A percentile compares a stretch with the other conserved stretches of the same genome.
These are phyloP conservation scores for Isabelozyma gotoi DNA, from an alignment of 805 yeast genomes.

Conservation along the genomic window DNA sequence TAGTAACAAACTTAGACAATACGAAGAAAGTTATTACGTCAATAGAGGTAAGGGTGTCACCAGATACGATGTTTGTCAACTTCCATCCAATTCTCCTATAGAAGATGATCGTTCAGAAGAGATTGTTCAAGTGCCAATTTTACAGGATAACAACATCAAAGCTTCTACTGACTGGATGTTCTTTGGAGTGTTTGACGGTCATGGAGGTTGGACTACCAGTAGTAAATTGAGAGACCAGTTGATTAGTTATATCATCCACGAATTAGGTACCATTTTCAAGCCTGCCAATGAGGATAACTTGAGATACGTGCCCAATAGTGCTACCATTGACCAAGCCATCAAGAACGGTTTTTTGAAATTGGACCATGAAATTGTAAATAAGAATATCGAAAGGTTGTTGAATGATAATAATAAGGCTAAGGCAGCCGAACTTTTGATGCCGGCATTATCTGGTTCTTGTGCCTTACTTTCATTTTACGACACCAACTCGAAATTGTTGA, in stretches of 20 bases:
- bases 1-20: conserved; percentile 61
- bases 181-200: conserved; percentile 96
- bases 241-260: conserved; percentile 72
- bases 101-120: conserved; percentile 92
- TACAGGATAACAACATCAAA: conserved; percentile 56
- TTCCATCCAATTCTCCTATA: conserved; percentile 89
- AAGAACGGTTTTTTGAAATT: conserved; percentile 75
- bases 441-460: conserved; percentile 95
- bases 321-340: conserved; percentile 75
- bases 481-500: conserved; percentile 63
- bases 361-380: conserved; percentile 83
- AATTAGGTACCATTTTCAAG: conserved; percentile 64
- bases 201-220: conserved; percentile 93
- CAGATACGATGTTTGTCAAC: conserved; percentile 85
- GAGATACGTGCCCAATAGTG: conserved; percentile 64
- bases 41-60: conserved; percentile 84
- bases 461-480: conserved; percentile 87
- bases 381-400: conserved; percentile 68
- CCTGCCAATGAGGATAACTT: conserved; percentile 51
- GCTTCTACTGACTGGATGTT: conserved; percentile 78
- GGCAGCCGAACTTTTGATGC: conserved; percentile 76
- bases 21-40: conserved; percentile 78
- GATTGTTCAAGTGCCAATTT: conserved; percentile 69
- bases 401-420: conserved; percentile 64
- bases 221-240: conserved; percentile 79